Evolutionary conservation across 2,329 filamentous ascomycete genomes (phyloP), one percentile per base, ranked within the genome.

Genomic region (Emmonsiellopsis sp.): DNA sequence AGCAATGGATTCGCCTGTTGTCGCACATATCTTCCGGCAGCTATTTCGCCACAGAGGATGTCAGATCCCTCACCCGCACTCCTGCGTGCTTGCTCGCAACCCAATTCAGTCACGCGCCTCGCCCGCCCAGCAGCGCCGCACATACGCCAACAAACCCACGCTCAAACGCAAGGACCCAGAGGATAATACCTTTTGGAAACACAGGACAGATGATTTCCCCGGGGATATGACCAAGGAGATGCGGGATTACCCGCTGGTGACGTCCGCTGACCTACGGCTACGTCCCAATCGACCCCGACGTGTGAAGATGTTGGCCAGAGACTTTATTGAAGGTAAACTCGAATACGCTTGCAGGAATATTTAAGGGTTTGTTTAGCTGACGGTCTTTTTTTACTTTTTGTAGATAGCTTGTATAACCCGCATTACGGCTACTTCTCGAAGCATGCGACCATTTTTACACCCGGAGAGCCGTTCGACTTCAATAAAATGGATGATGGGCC

Each of bases 351-450:
- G 37, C 11, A 26, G 20, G 32, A 7, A 16, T 16, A 30, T 20
- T 20, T n/a, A 34, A 32, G 16, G 38, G 46, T 49, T 40, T 38
- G 16, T 35, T 15, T 35, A 40, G 48, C 11, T 34, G 40, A 7
- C 34, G 5, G 9, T 20, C 53, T 56, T 41, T 40, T 40, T 52
- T 51, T 37, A 6, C 10, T 49, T 8, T 41, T 26, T 57, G 34
- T 63, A 94, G 91, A 96, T 73, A 93, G 89, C 67, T 75, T 96
- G 11, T 97, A 97, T 69, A 96, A 97, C 66, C 90, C 90, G 0
- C 79, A 89, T 61, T 97, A 96, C 67, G 91, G 92, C 61, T 96
- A 96, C 75, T 96, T 96, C 71, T 91, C 90, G 52, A 95, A 95
- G 65, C 89, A 95, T 67, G 92, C 89, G 63, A 90, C 94, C 67